A percentile compares a stretch with the other conserved stretches of the same genome.
phyloP scores from a whole-genome alignment of 495 filamentous ascomycete species.

The Aspergillus bertholletiae region DNA sequence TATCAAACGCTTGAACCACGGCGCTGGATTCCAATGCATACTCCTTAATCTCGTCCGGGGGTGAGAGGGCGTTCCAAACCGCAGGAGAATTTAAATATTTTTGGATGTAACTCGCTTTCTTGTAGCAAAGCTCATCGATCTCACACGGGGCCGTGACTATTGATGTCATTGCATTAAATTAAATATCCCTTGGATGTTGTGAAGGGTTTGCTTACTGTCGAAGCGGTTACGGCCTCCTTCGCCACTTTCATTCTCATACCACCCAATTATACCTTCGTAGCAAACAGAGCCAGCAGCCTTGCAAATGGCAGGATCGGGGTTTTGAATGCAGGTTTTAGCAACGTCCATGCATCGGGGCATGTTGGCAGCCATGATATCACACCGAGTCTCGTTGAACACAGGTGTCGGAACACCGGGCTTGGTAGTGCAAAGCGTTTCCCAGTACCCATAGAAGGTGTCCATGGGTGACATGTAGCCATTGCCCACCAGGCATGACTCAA shows the following conservation, averaged over 20 bases:
- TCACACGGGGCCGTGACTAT: slow-evolving; percentile 34
- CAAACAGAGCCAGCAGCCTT: slow-evolving; percentile 24
- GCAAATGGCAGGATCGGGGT: slow-evolving; percentile 31
- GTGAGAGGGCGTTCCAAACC: slow-evolving; percentile 30
- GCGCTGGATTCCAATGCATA: too few species aligned
- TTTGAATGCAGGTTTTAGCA: slow-evolving; percentile 19
- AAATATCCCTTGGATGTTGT: not conserved
- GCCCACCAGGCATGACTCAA: slow-evolving; percentile 37
- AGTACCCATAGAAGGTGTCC: slow-evolving; percentile 35
- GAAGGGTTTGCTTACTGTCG: slow-evolving; percentile 28
- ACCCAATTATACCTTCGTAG: slow-evolving; percentile 26
- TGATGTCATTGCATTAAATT: not conserved
- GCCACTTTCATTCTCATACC: slow-evolving; percentile 33
- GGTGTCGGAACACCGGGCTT: slow-evolving; percentile 36
- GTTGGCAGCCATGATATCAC: slow-evolving; percentile 39
- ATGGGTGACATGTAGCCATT: slow-evolving; percentile 36
- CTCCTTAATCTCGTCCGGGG: slow-evolving; percentile 25
- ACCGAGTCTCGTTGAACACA: slow-evolving; percentile 40
- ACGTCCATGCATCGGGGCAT: slow-evolving; percentile 41
- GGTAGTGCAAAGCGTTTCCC: slow-evolving; percentile 43
- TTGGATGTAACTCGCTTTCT: slow-evolving; percentile 20
- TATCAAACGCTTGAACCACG: slow-evolving; percentile 24
- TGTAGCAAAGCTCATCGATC: slow-evolving; percentile 37
- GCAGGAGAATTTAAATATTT: slow-evolving; percentile 33
- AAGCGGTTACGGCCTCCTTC: slow-evolving; percentile 38